These are phyloP conservation scores for Mrakia gelida DNA, from an alignment of 768 basidiomycete species.

Conservation along the genomic window DNA sequence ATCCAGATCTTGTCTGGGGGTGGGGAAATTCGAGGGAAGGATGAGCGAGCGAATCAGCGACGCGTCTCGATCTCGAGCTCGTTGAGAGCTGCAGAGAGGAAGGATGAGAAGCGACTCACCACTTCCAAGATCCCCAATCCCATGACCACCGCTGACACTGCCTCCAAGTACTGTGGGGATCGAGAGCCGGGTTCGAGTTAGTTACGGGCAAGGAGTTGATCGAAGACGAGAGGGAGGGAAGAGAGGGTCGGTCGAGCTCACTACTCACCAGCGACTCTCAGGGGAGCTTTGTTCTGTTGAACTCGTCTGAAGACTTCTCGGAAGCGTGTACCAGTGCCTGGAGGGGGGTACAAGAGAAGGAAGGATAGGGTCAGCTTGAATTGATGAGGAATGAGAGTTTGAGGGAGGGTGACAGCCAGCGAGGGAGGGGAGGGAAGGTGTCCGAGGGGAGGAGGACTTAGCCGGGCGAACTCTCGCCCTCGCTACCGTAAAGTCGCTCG, in stretches of 20 bases:
- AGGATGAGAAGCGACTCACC: background rate
- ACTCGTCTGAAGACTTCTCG: conserved; percentile 3
- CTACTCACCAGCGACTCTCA: conserved; percentile 12
- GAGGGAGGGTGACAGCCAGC: background rate
- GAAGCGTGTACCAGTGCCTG: conserved; percentile 1
- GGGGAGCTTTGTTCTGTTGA: background rate
- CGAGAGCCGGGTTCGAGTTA: background rate
- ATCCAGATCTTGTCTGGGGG: background rate
- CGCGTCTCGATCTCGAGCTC: too few relatives aligned
- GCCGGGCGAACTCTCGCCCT: background rate
- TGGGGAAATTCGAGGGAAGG: background rate
- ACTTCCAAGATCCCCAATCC: background rate
- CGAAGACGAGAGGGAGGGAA: background rate
- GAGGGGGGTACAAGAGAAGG: background rate
- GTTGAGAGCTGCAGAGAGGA: too few relatives aligned
- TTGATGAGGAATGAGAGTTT: background rate
- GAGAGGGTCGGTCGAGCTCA: background rate
- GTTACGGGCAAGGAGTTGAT: background rate
- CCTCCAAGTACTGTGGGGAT: background rate
- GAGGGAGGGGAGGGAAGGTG: background rate
- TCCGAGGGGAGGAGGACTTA: background rate
- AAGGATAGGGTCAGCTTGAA: background rate
- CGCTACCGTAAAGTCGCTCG: too few relatives aligned
- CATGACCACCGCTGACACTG: background rate
- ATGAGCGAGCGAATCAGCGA: too few relatives aligned